Evolutionary conservation across 352 stramenopile genomes (phyloP), one percentile per base, ranked within the genome.

Genomic region (Globisporangium lucens): DNA sequence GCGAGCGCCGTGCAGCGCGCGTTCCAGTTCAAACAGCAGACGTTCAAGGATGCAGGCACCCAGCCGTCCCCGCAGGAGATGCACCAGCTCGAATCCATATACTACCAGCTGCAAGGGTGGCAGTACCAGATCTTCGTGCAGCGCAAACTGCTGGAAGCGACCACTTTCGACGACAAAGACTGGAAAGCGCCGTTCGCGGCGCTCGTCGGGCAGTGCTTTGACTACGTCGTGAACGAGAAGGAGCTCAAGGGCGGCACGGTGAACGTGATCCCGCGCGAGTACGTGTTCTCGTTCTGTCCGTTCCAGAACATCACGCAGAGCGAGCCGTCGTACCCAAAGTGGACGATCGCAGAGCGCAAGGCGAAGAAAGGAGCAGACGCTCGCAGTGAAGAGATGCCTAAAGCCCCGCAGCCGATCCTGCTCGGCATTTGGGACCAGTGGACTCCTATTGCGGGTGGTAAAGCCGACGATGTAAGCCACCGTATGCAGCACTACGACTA

Each of bases 301-400:
- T 95, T 95, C 70, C 81, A 91, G 66, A 95, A 95, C 71, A 47
- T 91, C 58, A 89, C 87, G 17, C 85, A 93, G 75, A 83, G 72
- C 24, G 87, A 94, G 55, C 82, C 85, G 29, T 65, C 27, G 15
- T 93, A 93, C 65, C 65, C 70, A 0, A 49, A 63, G 57, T 93
- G 87, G 87, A 70, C 76, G 13, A 73, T 71, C 15, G 76, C 69
- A 5, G 84, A 93, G 69, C 82, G 73, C 8, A 61, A 72, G 58
- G 73, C 75, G 29, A 89, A 87, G 56, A 49, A 36, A 6, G 62
- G 51, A 61, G 22, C 51, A n/a, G 72, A 65, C 55, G 63, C 46
- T 56, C 12, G 15, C 1, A 43, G 9, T 20, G 60, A 63, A 27
- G 69, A 79, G 33, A 53, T 72, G 1, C 63, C 64, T 9, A 61